Percentiles rank a stretch among this genome's conserved stretches.
phyloP scores from a whole-genome alignment of 225 moss, liverwort and hornwort genomes.

The Climacium dendroides region DNA sequence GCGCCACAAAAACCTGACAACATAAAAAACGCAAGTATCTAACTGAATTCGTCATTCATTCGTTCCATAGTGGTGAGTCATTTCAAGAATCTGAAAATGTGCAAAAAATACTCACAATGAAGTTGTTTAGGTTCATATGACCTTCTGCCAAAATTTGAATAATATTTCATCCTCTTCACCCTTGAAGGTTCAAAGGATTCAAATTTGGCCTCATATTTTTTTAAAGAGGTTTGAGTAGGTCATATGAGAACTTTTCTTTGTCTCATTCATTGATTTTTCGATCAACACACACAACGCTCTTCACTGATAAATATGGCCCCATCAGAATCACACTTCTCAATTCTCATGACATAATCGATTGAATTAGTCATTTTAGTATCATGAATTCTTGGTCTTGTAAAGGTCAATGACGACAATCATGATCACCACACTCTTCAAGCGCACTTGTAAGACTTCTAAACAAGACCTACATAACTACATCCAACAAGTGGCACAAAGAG shows the following conservation, averaged over 20 bases:
- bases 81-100: neutral
- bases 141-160: neutral
- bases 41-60: neutral
- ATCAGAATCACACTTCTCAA: neutral
- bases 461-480: neutral
- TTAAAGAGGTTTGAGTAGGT: neutral
- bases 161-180: too few species aligned
- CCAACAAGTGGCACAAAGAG: neutral
- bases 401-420: neutral
- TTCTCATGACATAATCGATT: neutral
- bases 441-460: neutral
- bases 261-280: neutral
- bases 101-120: neutral
- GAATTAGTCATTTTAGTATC: neutral
- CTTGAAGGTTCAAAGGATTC: neutral
- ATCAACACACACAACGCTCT: neutral
- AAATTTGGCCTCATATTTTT: neutral
- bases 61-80: neutral
- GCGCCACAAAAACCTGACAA: conserved; percentile 65
- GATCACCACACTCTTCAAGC: neutral
- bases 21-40: neutral
- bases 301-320: neutral
- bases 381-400: neutral
- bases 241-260: neutral
- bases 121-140: neutral